phyloP scores from a whole-genome alignment of 208 protist genomes.

The Acanthamoeba royreba region DNA sequence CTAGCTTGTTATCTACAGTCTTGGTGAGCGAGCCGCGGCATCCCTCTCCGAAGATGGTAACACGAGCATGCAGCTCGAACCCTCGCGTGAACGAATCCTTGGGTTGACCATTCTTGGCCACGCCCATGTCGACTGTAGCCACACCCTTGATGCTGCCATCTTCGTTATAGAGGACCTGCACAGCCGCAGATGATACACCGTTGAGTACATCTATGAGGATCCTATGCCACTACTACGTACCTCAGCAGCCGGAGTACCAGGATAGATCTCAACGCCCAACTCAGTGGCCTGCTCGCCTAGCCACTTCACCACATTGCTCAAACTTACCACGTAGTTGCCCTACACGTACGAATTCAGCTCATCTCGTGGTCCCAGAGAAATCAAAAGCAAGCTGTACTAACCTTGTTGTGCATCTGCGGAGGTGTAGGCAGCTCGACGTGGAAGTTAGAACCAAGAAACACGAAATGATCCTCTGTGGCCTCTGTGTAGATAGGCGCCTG shows the following conservation, averaged over 20 bases:
- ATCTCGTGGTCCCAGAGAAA: no score
- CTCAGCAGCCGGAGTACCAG: conserved; percentile 90
- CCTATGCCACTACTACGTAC: no score
- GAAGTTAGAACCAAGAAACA: conserved; percentile 77
- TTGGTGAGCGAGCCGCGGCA: conserved; percentile 94
- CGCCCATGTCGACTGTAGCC: conserved; percentile 81
- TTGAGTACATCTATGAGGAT: no score
- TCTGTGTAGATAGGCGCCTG: conserved; percentile 86
- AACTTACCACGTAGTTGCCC: conserved; percentile 93
- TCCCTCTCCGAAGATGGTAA: conserved; percentile 96
- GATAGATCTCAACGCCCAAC: conserved; percentile 95
- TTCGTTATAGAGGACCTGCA: conserved; percentile 67
- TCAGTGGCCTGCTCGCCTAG: conserved; percentile 91
- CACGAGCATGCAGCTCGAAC: conserved; percentile 91
- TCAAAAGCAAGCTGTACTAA: no score
- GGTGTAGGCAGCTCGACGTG: conserved; percentile 75
- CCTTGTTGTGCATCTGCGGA: conserved; percentile 70
- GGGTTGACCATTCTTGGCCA: conserved; percentile 85
- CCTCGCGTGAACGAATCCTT: conserved; percentile 91
- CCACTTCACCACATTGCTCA: conserved; percentile 92
- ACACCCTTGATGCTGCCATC: conserved; percentile 78
- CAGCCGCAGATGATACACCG: no score
- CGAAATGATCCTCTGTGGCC: conserved; percentile 90
- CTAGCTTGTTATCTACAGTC: conserved; percentile 67
- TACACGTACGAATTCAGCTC: no score